Percentiles rank a stretch among this genome's conserved stretches.
phyloP scores from a whole-genome alignment of 2,329 filamentous ascomycete genomes.

The Cercospora janseana region DNA sequence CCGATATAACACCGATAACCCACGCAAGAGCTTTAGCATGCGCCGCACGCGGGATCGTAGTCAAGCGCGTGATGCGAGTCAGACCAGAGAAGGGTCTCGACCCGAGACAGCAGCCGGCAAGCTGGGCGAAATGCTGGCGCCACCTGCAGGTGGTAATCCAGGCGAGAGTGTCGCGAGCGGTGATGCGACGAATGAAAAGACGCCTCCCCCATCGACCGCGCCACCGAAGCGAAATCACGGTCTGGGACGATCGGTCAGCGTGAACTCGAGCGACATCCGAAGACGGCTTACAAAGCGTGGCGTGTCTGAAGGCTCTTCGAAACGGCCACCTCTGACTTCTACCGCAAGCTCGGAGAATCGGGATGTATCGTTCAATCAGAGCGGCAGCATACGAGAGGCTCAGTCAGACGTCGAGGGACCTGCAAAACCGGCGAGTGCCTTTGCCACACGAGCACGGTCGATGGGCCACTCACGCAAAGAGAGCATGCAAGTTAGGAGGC shows the following conservation, averaged over 20 bases:
- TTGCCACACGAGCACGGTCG: constrained; percentile 76
- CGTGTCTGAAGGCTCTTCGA: constrained; percentile 53
- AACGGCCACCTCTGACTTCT: constrained; percentile 32
- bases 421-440: constrained; percentile 48
- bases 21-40: constrained; percentile 88
- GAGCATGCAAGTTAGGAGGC: constrained; percentile 83
- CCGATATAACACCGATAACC: constrained; percentile 69
- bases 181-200: constrained; percentile 46
- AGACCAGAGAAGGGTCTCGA: constrained; percentile 46
- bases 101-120: constrained; percentile 55
- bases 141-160: no score
- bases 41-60: constrained; percentile 55
- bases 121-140: constrained; percentile 65
- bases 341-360: constrained; percentile 26
- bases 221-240: constrained; percentile 40
- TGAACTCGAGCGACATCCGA: constrained; percentile 81
- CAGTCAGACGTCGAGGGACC: constrained; percentile 50
- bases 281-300: constrained; percentile 60
- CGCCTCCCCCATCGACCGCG: constrained; percentile 8
- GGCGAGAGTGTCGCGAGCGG: constrained; percentile 38
- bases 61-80: constrained; percentile 43
- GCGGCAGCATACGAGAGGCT: constrained; percentile 38
- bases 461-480: constrained; percentile 85
- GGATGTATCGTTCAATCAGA: constrained; percentile 41
- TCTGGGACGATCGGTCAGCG: constrained; percentile 82